Conservation (phyloP, 305 asterid genomes). For the Fraxinus dipetala region DNA sequence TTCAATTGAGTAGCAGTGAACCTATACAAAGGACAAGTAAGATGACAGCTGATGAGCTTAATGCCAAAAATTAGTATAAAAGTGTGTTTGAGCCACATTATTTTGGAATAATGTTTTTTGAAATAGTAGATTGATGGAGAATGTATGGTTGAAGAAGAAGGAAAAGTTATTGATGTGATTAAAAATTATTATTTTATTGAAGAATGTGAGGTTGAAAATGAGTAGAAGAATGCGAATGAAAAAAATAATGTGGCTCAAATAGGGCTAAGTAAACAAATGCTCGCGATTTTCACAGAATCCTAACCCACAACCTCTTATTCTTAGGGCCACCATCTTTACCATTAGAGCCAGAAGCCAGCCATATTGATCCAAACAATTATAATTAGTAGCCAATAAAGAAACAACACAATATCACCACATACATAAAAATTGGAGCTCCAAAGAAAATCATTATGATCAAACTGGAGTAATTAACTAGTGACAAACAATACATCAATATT, state of each 20-base stretch:
- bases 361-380: not conserved
- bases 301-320: not conserved
- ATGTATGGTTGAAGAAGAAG: too few relatives aligned
- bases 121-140: too few relatives aligned
- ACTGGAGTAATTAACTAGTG: not conserved
- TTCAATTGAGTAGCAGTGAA: too few relatives aligned
- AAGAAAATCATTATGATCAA: not conserved
- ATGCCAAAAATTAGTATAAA: not conserved
- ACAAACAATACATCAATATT: not conserved
- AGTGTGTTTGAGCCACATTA: too few relatives aligned
- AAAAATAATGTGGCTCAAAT: too few relatives aligned
- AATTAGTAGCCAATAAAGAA: not conserved
- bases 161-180: too few relatives aligned
- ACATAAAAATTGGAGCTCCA: not conserved
- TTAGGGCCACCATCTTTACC: not conserved
- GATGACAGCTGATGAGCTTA: not conserved
- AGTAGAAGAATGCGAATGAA: too few relatives aligned
- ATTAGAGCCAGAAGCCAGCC: not conserved
- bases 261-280: not conserved
- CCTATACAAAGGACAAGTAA: not conserved
- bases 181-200: too few relatives aligned
- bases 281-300: not conserved
- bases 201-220: too few relatives aligned
- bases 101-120: too few relatives aligned
- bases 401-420: not conserved